Evolutionary conservation across 805 yeast species (phyloP), one percentile per base, ranked within the genome.

Genomic region (Ogataea populi-albae): DNA sequence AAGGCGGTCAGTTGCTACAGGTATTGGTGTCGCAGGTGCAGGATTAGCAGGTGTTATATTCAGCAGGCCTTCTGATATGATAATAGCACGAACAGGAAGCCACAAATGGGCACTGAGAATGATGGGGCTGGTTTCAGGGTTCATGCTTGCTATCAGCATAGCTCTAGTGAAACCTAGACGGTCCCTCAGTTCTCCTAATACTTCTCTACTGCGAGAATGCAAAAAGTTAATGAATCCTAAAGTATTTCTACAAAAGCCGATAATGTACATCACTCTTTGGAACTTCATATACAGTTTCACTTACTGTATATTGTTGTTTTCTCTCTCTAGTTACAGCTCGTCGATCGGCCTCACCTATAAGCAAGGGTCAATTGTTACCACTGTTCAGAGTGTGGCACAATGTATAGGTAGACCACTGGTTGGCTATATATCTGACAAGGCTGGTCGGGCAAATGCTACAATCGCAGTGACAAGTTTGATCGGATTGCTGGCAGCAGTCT

Each of bases 11-110:
- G 55, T 71, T 9, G 75, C 79, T 2, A 62, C 68, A 49, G 79
- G 80, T 4, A 52, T 73, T 17, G 65, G 73, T 2, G 59, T 70
- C 17, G 49, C 68, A 16, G 81, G 81, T 7, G 65, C 77, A 4
- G 81, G 80, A 25, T 46, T 73, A 1, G 77, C 79, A 21, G 81
- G 79, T 40, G 64, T 72, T 6, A 40, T 70, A 17, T 71, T 68
- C 50, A 59, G 74, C 5, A 48, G 72, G 32, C 59, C 72, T 0
- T 58, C 62, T 8, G 64, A 70, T 35, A 63, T 64, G 11, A 54
- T 75, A 39, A 66, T 75, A 11, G 48, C 58, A 4, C 57, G 52
- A 11, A 59, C 66, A 6, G 71, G 73, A 1, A 53, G 66, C 37
- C 71, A 71, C 25, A 57, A 52, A 34, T 68, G 73, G 76, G 73